Evolutionary conservation across 805 yeast species (phyloP), one percentile per base, ranked within the genome.

Genomic region (Yarrowia sp.): DNA sequence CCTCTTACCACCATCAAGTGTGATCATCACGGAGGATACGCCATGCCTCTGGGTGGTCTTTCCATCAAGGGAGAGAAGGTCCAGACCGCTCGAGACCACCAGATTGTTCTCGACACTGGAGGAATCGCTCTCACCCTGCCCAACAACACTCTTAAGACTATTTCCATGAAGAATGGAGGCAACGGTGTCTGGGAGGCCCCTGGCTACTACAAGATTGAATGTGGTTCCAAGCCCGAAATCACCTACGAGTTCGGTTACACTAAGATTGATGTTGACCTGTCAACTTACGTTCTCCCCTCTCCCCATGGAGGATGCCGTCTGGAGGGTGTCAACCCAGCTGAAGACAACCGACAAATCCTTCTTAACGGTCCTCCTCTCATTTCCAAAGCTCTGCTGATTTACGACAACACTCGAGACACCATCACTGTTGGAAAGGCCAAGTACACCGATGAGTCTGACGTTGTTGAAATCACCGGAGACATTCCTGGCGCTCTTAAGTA

Each of bases 11-110:
- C 55, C 14, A 32, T 49, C 40, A n/a, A 49, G 55, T 15, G 16
- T 5, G 40, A 49, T 19, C 38, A 32, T 19, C 55, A 49, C 15
- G 40, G 40, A 15, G 55, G 55, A 5, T 49, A 49, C 40, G 55
- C 55, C 55, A 49, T 49, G 55, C 55, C 55, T 49, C 55, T 49
- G 5, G 55, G 55, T n/a, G 55, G 55, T 9, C 22, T 49, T 8
- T 32, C 55, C 55, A 32, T 49, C 22, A 15, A 49, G 55, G 55
- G 55, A 15, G 40, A 32, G 40, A 15, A 32, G 55, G 36, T 26
- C 36, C n/a, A 49, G 22, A 15, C 19, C 14, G 19, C 36, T 14
- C 16, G 40, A n/a, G 22, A 32, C 14, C 38, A 15, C 14, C 22
- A 49, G 40, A 49, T 49, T 49, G 55, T 49, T 15, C 40, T 49